These are phyloP conservation scores for Chenopodium quinoa DNA, from an alignment of 148 eudicot species.

Conservation along the genomic window DNA sequence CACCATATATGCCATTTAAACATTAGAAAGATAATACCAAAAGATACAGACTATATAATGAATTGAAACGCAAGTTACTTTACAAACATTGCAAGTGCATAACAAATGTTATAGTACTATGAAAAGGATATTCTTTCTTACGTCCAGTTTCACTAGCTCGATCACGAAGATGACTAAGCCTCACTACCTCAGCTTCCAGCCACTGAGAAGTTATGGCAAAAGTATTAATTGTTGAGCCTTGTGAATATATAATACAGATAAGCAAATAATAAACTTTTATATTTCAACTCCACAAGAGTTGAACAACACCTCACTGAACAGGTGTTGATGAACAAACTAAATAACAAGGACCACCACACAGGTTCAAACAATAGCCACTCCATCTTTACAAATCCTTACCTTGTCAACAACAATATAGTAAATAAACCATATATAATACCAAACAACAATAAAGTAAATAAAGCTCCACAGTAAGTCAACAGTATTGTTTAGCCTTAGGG, in stretches of 20 bases:
- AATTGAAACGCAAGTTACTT: not conserved
- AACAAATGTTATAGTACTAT: not conserved
- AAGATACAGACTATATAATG: not conserved
- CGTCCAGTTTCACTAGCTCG: conserved; percentile 93
- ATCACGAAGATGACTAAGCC: conserved; percentile 95
- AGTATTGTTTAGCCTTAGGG: not conserved
- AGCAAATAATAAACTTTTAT: not conserved
- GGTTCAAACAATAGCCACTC: too few species aligned
- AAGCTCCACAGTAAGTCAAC: not conserved
- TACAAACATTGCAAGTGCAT: not conserved
- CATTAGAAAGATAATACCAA: not conserved
- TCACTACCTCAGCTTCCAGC: conserved; percentile 75
- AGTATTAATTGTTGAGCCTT: conserved; percentile 7
- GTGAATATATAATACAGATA: not conserved
- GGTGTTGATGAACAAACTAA: not conserved
- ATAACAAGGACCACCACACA: not conserved
- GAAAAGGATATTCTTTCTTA: conserved; percentile 92
- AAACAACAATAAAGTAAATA: too few species aligned
- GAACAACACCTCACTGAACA: not conserved
- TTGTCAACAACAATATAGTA: not conserved
- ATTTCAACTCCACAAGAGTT: not conserved
- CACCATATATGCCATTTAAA: not conserved
- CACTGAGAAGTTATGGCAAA: conserved; percentile 50
- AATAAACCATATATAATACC: too few species aligned
- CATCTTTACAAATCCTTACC: not conserved